Evolutionary conservation across 176 grass and related monocot species (phyloP), one percentile per base, ranked within the genome.

Genomic region (Triticum urartu): DNA sequence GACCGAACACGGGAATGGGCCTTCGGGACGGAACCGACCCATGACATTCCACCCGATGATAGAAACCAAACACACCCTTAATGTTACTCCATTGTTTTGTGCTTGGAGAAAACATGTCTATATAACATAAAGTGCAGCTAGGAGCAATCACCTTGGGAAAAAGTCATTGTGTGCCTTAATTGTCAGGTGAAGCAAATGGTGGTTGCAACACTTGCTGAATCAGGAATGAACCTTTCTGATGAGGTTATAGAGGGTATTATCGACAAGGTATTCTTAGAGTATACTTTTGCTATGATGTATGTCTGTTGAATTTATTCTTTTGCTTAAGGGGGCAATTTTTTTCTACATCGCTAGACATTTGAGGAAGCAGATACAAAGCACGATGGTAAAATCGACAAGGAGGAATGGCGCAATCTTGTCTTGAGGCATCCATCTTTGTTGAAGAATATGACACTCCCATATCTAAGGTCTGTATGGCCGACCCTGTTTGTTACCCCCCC

Each of bases 121-220:
- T 79, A n/a, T 89, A 68, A 35, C 5, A 32, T 30, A 20, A 61
- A 87, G 50, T 54, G 58, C 45, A 78, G 18, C 1, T 68, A 88
- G 58, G n/a, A 35, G 15, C 52, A 40, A 6, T 84, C 77, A 38
- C 9, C 21, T 81, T 11, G 62, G 45, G 70, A 77, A 59, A 78
- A 82, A 71, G 52, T 74, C 76, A 58, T 35, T 73, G 36, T 66
- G 20, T 72, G 42, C 21, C 20, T 94, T 68, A 47, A 85, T 79
- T 92, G 4, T 79, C 56, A 95, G 91, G 91, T 95, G 22, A 92
- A 95, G 88, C 91, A 95, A 87, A 92, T 95, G 93, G 91, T 92
- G 68, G 93, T 95, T 0, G 85, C 93, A 20, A 95, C 93, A 73
- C 88, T 95, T 79, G 91, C 93, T 72, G 93, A 92, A 71, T 95